These are phyloP conservation scores for Capsella bursapastoris DNA, from an alignment of 345 rosid species.

Conservation along the genomic window DNA sequence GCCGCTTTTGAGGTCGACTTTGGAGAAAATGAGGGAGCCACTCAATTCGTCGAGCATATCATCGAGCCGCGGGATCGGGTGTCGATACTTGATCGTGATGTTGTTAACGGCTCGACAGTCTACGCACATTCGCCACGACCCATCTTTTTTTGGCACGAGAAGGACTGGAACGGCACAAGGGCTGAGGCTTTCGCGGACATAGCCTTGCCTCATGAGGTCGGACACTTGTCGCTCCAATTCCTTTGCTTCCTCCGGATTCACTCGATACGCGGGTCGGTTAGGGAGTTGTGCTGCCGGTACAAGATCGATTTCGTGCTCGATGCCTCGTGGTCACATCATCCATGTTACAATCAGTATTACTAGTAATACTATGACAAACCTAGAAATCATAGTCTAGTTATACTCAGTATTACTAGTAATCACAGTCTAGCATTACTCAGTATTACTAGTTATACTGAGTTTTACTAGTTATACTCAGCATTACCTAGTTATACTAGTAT, in stretches of 20 bases:
- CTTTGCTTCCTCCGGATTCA: too few relatives aligned
- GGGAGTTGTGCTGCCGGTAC: neutral
- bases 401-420: too few relatives aligned
- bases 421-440: too few relatives aligned
- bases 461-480: too few relatives aligned
- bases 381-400: too few relatives aligned
- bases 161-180: accelerated
- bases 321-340: neutral
- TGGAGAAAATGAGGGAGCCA: accelerated
- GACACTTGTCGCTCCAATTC: neutral
- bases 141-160: neutral
- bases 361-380: too few relatives aligned
- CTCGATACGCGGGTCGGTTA: neutral
- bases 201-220: neutral
- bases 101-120: neutral
- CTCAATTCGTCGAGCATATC: neutral
- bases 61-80: neutral
- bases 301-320: neutral
- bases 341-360: too few relatives aligned
- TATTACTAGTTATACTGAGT: too few relatives aligned
- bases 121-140: neutral
- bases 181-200: neutral
- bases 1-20: neutral
- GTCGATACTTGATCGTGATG: neutral
- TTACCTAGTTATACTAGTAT: too few relatives aligned